These are phyloP conservation scores for Rhizopogon sp. DNA, from an alignment of 768 basidiomycete species.

Conservation along the genomic window DNA sequence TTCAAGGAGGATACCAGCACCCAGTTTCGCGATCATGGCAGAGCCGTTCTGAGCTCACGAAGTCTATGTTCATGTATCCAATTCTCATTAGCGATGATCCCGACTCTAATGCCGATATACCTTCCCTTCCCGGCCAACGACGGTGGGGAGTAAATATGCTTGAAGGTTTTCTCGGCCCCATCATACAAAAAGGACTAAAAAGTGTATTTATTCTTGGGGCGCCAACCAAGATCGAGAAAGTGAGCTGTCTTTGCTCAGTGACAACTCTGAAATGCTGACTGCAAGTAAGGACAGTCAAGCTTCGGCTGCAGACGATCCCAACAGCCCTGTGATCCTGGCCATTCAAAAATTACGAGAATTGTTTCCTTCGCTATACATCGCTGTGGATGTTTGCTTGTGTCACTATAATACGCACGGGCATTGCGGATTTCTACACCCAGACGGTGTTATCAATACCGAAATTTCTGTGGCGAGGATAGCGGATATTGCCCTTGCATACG, in stretches of 20 bases:
- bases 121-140: conserved; percentile 78
- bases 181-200: conserved; percentile 78
- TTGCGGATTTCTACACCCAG: conserved; percentile 73
- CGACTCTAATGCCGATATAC: conserved; percentile 73
- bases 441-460: conserved; percentile 71
- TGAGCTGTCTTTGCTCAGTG: too few species aligned
- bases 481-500: conserved; percentile 88
- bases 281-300: conserved; percentile 65
- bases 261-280: too few species aligned
- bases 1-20: conserved; percentile 94
- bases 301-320: conserved; percentile 82
- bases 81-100: conserved; percentile 98
- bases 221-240: too few species aligned
- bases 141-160: conserved; percentile 93
- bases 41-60: conserved; percentile 70
- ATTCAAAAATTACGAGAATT: conserved; percentile 69
- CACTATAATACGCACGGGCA: conserved; percentile 98
- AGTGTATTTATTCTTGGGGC: conserved; percentile 45
- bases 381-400: conserved; percentile 94
- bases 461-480: conserved; percentile 83
- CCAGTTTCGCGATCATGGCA: conserved; percentile 91
- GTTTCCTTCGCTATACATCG: conserved; percentile 84
- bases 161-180: conserved; percentile 77
- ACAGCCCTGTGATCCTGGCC: conserved; percentile 92
- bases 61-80: conserved; percentile 98